These are phyloP conservation scores for Spathaspora arborariae DNA, from an alignment of 805 yeast species.

Conservation along the genomic window DNA sequence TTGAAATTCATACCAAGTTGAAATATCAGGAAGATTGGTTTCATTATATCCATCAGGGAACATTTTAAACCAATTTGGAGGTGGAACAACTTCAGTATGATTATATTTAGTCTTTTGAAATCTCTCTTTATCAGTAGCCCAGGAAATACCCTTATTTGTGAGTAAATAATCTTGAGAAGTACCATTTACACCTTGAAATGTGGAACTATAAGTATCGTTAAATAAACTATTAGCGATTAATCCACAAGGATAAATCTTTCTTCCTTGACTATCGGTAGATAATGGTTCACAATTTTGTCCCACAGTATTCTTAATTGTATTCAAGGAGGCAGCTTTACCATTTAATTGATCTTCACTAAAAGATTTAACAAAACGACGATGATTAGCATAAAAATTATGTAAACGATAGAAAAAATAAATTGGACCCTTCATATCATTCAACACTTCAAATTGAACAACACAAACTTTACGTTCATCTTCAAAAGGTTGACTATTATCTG, in stretches of 20 bases:
- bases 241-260: slow-evolving; percentile 74
- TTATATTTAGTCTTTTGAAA: slow-evolving; percentile 40
- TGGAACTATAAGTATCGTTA: slow-evolving; percentile 58
- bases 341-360: slow-evolving; percentile 41
- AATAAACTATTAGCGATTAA: slow-evolving; percentile 76
- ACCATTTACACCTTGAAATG: slow-evolving; percentile 37
- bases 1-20: slow-evolving; percentile 42
- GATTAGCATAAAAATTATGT: slow-evolving; percentile 40
- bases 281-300: slow-evolving; percentile 46
- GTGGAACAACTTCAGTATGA: slow-evolving; percentile 37
- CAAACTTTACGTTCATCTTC: slow-evolving; percentile 49
- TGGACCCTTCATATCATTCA: slow-evolving; percentile 33
- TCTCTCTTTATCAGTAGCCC: slow-evolving; percentile 35
- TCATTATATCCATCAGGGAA: slow-evolving; percentile 42
- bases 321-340: slow-evolving; percentile 35
- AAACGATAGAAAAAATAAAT: slow-evolving; percentile 39
- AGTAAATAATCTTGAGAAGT: slow-evolving; percentile 26
- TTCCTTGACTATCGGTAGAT: slow-evolving; percentile 37
- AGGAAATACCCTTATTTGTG: slow-evolving; percentile 40
- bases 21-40: slow-evolving; percentile 41
- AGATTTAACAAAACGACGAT: slow-evolving; percentile 41
- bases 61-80: slow-evolving; percentile 43
- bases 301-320: slow-evolving; percentile 34
- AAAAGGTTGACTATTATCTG: slow-evolving; percentile 41
- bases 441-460: slow-evolving; percentile 36